phyloP scores from a whole-genome alignment of 148 eudicot genomes.

The Drosera capensis region DNA sequence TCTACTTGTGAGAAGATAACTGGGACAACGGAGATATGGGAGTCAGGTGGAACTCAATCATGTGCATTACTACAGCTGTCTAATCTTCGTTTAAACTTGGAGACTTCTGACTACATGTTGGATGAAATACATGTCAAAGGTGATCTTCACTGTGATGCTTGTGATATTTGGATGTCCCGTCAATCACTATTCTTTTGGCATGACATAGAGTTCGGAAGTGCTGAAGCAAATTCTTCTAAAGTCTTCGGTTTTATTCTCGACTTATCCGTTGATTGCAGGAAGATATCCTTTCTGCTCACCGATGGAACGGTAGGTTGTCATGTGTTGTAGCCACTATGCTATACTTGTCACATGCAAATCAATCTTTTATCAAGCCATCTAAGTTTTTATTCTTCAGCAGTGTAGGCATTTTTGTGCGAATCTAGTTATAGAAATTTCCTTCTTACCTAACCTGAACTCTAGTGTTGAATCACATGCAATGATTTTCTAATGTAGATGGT shows the following conservation, averaged over 20 bases:
- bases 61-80: slow-evolving; percentile 72
- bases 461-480: too few species aligned
- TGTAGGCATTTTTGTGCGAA: too few species aligned
- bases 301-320: slow-evolving; percentile 68
- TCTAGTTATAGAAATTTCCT: too few species aligned
- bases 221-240: slow-evolving; percentile 24
- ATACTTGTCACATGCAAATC: too few species aligned
- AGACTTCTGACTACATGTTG: slow-evolving; percentile 18
- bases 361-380: too few species aligned
- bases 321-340: not conserved
- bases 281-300: slow-evolving; percentile 54
- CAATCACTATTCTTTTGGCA: slow-evolving; percentile 49
- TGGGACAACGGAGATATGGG: slow-evolving; percentile 35
- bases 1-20: slow-evolving; percentile 29
- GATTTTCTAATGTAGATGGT: too few species aligned
- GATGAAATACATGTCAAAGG: slow-evolving; percentile 13
- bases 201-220: slow-evolving; percentile 25
- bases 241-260: slow-evolving; percentile 18
- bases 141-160: slow-evolving; percentile 32
- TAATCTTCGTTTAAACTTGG: slow-evolving; percentile 32
- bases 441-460: too few species aligned
- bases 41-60: slow-evolving; percentile 19
- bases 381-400: too few species aligned
- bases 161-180: slow-evolving; percentile 72
- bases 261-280: slow-evolving; percentile 36